phyloP scores from a whole-genome alignment of 2,329 filamentous ascomycete genomes.

The Xylariaceae sp. region DNA sequence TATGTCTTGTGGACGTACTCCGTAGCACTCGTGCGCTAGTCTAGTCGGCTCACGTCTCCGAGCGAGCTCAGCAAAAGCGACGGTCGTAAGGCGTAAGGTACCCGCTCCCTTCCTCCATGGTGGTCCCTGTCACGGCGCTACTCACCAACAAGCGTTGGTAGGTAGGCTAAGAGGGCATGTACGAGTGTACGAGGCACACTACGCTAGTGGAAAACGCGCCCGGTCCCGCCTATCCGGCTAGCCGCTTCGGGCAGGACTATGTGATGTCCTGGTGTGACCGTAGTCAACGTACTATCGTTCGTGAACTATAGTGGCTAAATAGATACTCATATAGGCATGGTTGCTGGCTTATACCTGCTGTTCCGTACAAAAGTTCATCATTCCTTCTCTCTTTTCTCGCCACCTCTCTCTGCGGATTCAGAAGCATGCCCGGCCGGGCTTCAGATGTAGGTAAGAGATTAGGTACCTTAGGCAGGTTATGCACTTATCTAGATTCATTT shows the following conservation, averaged over 20 bases:
- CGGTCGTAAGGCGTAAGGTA: constrained; percentile 16
- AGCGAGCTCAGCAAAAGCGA: constrained; percentile 16
- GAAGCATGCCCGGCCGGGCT: not conserved
- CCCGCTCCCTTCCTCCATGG: not conserved
- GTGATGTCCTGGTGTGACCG: not conserved
- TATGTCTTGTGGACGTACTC: too few species aligned
- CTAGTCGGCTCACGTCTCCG: constrained; percentile 21
- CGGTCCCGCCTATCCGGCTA: constrained; percentile 1
- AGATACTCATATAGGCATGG: not conserved
- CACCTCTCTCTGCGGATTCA: not conserved
- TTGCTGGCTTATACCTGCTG: not conserved
- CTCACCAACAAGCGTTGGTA: not conserved
- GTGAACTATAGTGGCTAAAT: not conserved
- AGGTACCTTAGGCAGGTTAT: not conserved
- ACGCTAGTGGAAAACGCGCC: not conserved
- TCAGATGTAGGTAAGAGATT: not conserved
- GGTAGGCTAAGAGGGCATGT: not conserved
- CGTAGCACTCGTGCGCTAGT: constrained; percentile 6
- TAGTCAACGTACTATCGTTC: not conserved
- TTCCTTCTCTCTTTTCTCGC: not conserved
- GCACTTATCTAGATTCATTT: not conserved
- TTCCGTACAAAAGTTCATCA: not conserved
- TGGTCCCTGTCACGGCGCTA: constrained; percentile 10
- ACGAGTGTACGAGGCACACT: not conserved
- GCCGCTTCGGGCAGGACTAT: not conserved